Base-by-base conservation (phyloP, 2,329 filamentous ascomycete genomes). In the Apiospora kogelbergensis region DNA sequence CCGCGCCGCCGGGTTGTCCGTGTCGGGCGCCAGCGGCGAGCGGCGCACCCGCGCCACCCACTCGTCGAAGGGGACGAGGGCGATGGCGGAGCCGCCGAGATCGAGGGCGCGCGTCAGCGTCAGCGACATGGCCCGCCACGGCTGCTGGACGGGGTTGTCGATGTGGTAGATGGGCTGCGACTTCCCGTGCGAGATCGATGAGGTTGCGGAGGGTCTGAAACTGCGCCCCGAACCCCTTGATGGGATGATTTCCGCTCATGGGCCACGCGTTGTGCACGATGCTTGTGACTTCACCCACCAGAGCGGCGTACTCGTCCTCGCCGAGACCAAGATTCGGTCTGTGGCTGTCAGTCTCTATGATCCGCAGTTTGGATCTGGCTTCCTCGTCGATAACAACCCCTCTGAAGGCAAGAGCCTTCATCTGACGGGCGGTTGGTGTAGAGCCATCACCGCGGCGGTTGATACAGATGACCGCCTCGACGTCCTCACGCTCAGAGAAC, bases 241-340 rank as follows among this genome's bases (percentile, higher is more conserved):
- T 4, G 0, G 80, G 73, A 3, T 82, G 77, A 65, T 76, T 84
- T 10, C 73, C 74, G 67, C 77, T 83, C 84, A 87, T 86, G 0
- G 81, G 82, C 84, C 84, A 88, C 0, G 84, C 85, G 65, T 83
- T 86, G 73, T 87, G 84, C 24, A 85, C 68, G 48, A 89, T 81
- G 69, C 86, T 82, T 0, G 86, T 88, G 10, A 83, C 83, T 2
- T 67, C 72, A 0, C 71, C n/a, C 0, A 77, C 72, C 0, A 88
- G 78, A 0, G 65, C 26, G 2, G 74, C 48, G 71, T 88, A 87
- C 1, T 79, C 76, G 4, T 72, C 48, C 0, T 68, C 20, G 0
- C 76, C 26, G 0, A 89, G 76, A 0, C 85, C 86, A 0, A 88
- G 78, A 3, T 72, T 68, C 0, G 80, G 76, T 41, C 84, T 82